Evolutionary conservation across 106 monocot genomes (phyloP), one percentile per base, ranked within the genome.

Genomic region (Acanthochlamys bracteata): DNA sequence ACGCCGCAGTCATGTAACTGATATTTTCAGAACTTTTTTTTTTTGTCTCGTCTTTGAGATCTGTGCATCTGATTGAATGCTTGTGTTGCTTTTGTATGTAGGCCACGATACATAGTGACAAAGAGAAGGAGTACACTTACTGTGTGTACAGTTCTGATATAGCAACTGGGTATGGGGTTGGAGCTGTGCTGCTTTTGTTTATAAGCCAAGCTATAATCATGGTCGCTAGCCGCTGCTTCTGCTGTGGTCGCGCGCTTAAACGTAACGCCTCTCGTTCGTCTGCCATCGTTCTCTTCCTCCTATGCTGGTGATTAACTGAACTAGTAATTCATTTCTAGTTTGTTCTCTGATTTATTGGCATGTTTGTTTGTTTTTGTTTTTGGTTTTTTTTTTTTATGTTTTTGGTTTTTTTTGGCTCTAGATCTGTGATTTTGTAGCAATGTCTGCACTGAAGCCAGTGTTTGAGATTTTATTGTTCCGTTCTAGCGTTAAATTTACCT

Each of bases 131-230:
- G 62, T 80, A 72, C 75, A 64, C 63, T 11, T 75, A 67, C 76
- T 80, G 80, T 64, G 71, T 64, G 10, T 80, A 80, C 64, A 26
- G 63, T 43, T 72, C 80, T 10, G 80, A 80, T 60, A 53, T 67
- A 12, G 71, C 80, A 0, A 80, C 80, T 0, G 75, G 71, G 4
- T 59, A 57, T 11, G 80, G 80, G 21, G 67, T 72, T 43, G 80
- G 75, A 3, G 80, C 75, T 20, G 49, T 80, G 33, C 55, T 75
- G 24, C 68, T 80, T 47, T 52, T 80, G 49, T 23, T 80, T 46
- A 13, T 53, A 25, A 72, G 75, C 55, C 80, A 75, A 57, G 33
- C 64, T 0, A 24, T 80, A 11, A 49, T 72, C 24, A 75, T 72
- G 75, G 71, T 22, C 12, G 75, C 66, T 16, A 76, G 63, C 63